Conservation (phyloP, 345 rosid genomes). For the Linum tenue region DNA sequence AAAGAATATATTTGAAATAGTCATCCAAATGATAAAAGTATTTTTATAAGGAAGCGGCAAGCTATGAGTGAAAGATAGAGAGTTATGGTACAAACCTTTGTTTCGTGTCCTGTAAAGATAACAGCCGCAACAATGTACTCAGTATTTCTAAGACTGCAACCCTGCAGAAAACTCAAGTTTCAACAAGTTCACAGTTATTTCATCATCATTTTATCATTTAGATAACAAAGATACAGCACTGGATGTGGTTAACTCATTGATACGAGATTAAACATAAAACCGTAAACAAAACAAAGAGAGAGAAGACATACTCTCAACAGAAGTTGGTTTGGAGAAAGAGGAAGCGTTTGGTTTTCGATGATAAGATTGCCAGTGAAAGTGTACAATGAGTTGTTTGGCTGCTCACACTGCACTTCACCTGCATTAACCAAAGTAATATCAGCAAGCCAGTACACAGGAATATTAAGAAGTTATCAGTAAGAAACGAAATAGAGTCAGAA, state of each 20-base stretch:
- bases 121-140: constrained; percentile 80
- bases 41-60: not conserved
- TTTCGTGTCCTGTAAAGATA: constrained; percentile 92
- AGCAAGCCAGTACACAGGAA: not conserved
- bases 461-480: not conserved
- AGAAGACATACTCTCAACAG: constrained; percentile 64
- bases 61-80: not conserved
- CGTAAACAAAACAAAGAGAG: not conserved
- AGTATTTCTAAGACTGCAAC: constrained; percentile 98
- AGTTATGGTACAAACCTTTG: constrained; percentile 59
- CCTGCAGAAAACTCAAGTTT: constrained; percentile 34
- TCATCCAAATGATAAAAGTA: too few relatives aligned
- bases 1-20: too few relatives aligned
- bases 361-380: constrained; percentile 96
- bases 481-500: not conserved
- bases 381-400: constrained; percentile 95
- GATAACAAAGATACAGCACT: not conserved
- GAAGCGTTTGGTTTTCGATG: constrained; percentile 73
- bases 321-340: constrained; percentile 91
- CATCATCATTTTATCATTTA: not conserved
- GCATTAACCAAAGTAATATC: constrained; percentile 25
- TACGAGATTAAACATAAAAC: not conserved
- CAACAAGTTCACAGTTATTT: not conserved
- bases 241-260: not conserved
- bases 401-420: constrained; percentile 99